Evolutionary conservation across 176 grass and related monocot species (phyloP), one percentile per base, ranked within the genome.

Genomic region (Avena eriantha): DNA sequence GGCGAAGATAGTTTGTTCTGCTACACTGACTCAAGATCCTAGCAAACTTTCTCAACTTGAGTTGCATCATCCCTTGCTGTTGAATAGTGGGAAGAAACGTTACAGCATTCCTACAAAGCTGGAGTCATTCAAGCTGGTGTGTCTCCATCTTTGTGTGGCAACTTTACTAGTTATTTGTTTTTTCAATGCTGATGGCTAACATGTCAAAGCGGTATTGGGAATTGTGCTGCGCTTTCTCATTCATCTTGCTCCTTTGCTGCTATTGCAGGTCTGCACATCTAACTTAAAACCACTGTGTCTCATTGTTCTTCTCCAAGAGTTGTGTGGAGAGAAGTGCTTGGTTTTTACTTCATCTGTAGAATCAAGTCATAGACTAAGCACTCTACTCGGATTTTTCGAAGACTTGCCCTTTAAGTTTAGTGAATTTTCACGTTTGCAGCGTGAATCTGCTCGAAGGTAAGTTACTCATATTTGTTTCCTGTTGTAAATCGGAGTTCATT

Each of bases 41-140:
- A 98, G 96, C 90, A 98, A 98, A 87, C 88, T 98, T 78, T 98
- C 90, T 74, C 93, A 98, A 91, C 90, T 98, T 43, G 82, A 96
- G 76, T 86, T 98, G 53, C 91, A 95, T 85, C 93, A 96, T 79
- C 96, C 93, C 43, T 80, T 98, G 45, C 89, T 98, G 80, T 92
- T 98, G 84, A 94, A 95, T 53, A 98, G 92, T 68, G 96, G 96
- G 57, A 92, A 86, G 77, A 98, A 91, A 74, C 93, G 93, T 65
- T 98, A 98, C 80, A 89, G 85, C 69, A 88, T 98, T 65, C 93
- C 96, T 82, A 75, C 69, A 55, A 91, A 91, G 82, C 88, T 98
- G 54, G 88, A 91, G 45, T 95, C 90, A 8, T 93, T 92, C 55
- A 96, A 98, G 83, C 87, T 98, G 93, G 96, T 98, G 26, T 69